A percentile compares a stretch with the other conserved stretches of the same genome.
phyloP scores from a whole-genome alignment of 108 stramenopile species.

The Nannochloropsis gaditana region DNA sequence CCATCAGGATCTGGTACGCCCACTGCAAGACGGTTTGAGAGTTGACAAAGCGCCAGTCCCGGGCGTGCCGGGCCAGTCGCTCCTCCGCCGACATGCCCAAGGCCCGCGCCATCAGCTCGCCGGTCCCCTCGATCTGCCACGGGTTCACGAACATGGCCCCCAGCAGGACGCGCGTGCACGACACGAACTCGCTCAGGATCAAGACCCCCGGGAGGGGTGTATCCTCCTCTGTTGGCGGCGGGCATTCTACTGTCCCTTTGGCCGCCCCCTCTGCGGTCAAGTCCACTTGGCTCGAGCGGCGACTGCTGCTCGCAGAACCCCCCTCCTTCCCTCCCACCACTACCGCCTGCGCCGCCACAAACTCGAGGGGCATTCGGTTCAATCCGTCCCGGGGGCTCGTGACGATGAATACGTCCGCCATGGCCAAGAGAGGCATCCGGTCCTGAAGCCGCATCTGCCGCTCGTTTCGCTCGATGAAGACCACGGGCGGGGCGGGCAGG shows the following conservation, averaged over 20 bases:
- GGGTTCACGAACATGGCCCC: conserved; percentile 72
- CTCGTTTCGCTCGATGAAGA: conserved; percentile 44
- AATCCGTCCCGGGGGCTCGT: conserved; percentile 57
- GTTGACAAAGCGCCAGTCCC: conserved; percentile 74
- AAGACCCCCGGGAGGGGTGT: conserved; percentile 44
- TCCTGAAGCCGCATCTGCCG: conserved; percentile 39
- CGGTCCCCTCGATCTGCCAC: conserved; percentile 51
- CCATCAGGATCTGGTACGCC: conserved; percentile 65
- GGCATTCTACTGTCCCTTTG: not conserved
- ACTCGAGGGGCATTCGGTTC: conserved; percentile 65
- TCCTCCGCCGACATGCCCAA: conserved; percentile 43
- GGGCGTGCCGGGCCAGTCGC: conserved; percentile 41
- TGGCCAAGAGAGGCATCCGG: conserved; percentile 41
- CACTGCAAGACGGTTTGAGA: conserved; percentile 88
- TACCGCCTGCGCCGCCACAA: conserved; percentile 44
- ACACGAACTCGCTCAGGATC: conserved; percentile 59
- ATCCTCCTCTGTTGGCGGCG: not conserved
- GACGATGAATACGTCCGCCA: conserved; percentile 49
- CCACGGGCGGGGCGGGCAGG: not conserved
- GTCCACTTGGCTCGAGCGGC: conserved; percentile 13
- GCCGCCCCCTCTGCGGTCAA: not conserved
- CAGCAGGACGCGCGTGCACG: conserved; percentile 88
- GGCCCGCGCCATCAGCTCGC: conserved; percentile 41
- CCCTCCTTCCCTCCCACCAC: conserved; percentile 18
- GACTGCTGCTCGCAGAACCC: not conserved